Evolutionary conservation across 2,329 filamentous ascomycete genomes (phyloP).

Genomic region (Lachnellula cervina): DNA sequence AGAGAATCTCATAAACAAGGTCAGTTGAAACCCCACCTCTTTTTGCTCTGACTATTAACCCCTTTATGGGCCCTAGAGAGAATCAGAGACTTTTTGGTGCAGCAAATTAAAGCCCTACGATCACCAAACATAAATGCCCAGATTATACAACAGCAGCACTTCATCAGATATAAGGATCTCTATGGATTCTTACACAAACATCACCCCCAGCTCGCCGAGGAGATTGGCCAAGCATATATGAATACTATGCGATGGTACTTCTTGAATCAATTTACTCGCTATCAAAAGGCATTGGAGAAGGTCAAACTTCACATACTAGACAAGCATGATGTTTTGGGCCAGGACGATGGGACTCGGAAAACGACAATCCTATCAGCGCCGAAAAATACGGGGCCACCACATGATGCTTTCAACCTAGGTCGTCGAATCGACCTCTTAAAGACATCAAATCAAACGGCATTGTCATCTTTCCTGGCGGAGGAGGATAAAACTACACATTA

Average conservation of each 20-base stretch:
- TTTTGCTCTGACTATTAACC: constrained; percentile 10
- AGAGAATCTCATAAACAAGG: constrained; percentile 77
- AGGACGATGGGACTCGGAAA: constrained; percentile 67
- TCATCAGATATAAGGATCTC: constrained; percentile 82
- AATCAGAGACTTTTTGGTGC: constrained; percentile 89
- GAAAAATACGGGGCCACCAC: constrained; percentile 52
- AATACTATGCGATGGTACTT: constrained; percentile 99
- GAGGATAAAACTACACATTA: constrained; percentile 84
- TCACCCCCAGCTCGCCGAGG: constrained; percentile 76
- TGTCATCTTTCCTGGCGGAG: constrained; percentile 86
- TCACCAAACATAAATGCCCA: constrained; percentile 97
- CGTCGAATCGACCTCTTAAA: constrained; percentile 79
- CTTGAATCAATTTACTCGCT: constrained; percentile 81
- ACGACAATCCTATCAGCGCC: constrained; percentile 51
- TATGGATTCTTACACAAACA: constrained; percentile 80
- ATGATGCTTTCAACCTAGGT: constrained; percentile 87
- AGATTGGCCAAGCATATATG: constrained; percentile 90
- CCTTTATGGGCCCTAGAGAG: constrained; percentile 70
- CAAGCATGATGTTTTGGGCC: constrained; percentile 75
- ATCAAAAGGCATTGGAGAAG: constrained; percentile 77
- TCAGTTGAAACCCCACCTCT: constrained; percentile 31
- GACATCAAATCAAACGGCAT: constrained; percentile 65
- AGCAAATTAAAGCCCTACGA: constrained; percentile 88
- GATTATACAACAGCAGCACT: constrained; percentile 89
- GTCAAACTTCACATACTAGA: constrained; percentile 80